phyloP scores from a whole-genome alignment of 2,329 filamentous ascomycete genomes.

The Trichoderma sp. region DNA sequence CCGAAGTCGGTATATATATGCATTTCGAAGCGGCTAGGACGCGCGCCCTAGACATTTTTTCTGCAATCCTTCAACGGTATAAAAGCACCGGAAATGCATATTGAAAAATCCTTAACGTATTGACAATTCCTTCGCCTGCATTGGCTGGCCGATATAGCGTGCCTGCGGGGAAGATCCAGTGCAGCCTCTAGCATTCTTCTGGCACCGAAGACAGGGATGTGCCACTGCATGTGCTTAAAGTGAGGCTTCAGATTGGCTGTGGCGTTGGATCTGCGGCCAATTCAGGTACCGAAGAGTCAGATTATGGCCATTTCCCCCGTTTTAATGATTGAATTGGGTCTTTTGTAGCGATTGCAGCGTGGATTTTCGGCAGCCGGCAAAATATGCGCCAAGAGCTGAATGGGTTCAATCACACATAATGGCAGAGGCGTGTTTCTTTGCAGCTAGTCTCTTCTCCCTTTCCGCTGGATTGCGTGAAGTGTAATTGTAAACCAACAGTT shows the following conservation, averaged over 20 bases:
- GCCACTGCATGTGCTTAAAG: background rate
- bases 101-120: background rate
- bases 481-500: background rate
- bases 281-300: conserved; percentile 13
- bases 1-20: background rate
- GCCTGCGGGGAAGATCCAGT: background rate
- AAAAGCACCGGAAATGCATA: background rate
- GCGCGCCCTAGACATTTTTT: background rate
- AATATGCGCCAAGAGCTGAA: background rate
- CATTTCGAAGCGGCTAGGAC: background rate
- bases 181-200: conserved; percentile 16
- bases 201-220: conserved; percentile 20
- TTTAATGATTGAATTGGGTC: background rate
- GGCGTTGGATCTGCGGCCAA: background rate
- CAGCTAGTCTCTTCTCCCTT: background rate
- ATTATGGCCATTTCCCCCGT: background rate
- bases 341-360: background rate
- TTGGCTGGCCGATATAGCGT: background rate
- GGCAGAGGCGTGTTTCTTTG: background rate
- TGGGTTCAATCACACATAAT: background rate
- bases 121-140: background rate
- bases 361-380: background rate
- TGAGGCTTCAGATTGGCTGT: conserved; percentile 7
- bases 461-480: too few species aligned
- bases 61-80: background rate